Percentiles rank a stretch among this genome's conserved stretches.
Conservation (phyloP, 768 basidiomycete species). For the Leccinum longicurvipes region DNA sequence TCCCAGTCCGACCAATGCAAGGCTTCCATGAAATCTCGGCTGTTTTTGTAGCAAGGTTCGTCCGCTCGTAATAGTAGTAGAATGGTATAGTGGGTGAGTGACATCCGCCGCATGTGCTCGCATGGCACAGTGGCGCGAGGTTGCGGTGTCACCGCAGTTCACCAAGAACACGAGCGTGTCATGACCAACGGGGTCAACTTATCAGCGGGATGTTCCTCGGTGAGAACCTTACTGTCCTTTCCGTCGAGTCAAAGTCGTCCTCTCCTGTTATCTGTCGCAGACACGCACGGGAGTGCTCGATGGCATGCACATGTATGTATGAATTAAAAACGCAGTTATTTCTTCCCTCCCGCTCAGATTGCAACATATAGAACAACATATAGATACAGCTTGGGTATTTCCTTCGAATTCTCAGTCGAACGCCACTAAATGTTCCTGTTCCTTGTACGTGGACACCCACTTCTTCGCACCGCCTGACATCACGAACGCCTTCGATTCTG, state of each 20-base stretch:
- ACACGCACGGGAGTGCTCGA: background rate
- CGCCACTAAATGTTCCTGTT: slow-evolving; percentile 23
- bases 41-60: slow-evolving; percentile 5
- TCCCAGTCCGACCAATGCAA: background rate
- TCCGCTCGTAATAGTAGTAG: slow-evolving; percentile 1
- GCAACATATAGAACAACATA: background rate
- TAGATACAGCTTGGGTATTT: background rate
- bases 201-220: background rate
- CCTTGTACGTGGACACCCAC: slow-evolving; percentile 35
- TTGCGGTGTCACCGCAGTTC: slow-evolving; percentile 6
- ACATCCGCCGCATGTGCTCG: background rate
- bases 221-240: background rate
- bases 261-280: background rate
- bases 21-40: slow-evolving; percentile 14
- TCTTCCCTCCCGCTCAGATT: background rate
- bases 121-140: background rate
- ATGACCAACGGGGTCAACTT: background rate
- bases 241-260: background rate
- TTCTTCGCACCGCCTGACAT: slow-evolving; percentile 43
- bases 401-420: slow-evolving; percentile 11
- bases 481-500: slow-evolving; percentile 38
- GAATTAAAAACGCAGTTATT: background rate
- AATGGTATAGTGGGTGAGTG: background rate
- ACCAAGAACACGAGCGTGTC: background rate
- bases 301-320: background rate